Conservation (phyloP, 2,329 filamentous ascomycete species). For the Colletotrichum sp. region DNA sequence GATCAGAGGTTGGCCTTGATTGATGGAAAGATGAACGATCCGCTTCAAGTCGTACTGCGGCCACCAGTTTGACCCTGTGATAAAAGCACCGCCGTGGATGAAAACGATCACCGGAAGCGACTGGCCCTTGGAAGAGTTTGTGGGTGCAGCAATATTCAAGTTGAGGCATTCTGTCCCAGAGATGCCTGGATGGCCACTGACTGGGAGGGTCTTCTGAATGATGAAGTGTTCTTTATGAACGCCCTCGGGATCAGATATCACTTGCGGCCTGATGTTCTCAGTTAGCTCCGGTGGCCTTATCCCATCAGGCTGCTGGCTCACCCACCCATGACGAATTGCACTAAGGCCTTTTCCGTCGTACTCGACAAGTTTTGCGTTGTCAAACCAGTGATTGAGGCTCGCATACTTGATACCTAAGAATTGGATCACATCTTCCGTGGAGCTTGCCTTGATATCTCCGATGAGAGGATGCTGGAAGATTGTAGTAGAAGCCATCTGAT, state of each 20-base stretch:
- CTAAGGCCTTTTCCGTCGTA: slow-evolving; percentile 23
- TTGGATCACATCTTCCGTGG: slow-evolving; percentile 17
- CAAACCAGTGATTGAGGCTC: slow-evolving; percentile 22
- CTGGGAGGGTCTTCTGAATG: slow-evolving; percentile 52
- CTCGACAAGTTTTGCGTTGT: slow-evolving; percentile 13
- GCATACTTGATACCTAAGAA: slow-evolving; percentile 29
- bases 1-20: slow-evolving; percentile 50
- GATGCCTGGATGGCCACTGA: slow-evolving; percentile 35
- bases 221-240: slow-evolving; percentile 50
- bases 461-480: neutral
- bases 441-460: neutral
- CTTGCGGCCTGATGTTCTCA: slow-evolving; percentile 32
- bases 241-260: slow-evolving; percentile 42
- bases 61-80: slow-evolving; percentile 55
- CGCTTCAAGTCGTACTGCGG: slow-evolving; percentile 54
- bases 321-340: slow-evolving; percentile 40
- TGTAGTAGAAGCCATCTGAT: neutral
- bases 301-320: neutral
- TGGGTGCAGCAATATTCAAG: slow-evolving; percentile 55
- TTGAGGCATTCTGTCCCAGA: slow-evolving; percentile 57
- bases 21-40: slow-evolving; percentile 48
- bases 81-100: slow-evolving; percentile 58
- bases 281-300: neutral
- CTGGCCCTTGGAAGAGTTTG: slow-evolving; percentile 17
- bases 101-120: slow-evolving; percentile 57